A percentile compares a stretch with the other conserved stretches of the same genome.
These are phyloP conservation scores for Boletellus sp. DNA, from an alignment of 768 basidiomycete genomes.

Conservation along the genomic window DNA sequence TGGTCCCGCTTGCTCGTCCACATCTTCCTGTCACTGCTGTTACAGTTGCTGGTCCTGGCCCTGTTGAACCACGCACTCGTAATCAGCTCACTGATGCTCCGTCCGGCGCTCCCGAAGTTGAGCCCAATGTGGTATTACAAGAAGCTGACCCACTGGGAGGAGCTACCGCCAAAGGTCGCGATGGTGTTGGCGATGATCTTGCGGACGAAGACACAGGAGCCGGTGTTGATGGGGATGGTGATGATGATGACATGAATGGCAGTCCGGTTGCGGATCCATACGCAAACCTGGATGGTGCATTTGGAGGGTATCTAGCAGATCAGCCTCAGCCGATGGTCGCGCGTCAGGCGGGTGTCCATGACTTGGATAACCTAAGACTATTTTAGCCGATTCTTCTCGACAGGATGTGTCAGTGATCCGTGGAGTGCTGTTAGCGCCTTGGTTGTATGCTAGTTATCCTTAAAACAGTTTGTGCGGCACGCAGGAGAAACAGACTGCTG, in stretches of 20 bases:
- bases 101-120: constrained; percentile 27
- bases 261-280: constrained; percentile 62
- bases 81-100: constrained; percentile 27
- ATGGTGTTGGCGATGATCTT: constrained; percentile 11
- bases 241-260: constrained; percentile 39
- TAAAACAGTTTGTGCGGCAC: constrained; percentile 7
- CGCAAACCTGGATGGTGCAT: constrained; percentile 74
- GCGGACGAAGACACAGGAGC: constrained; percentile 23
- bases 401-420: background rate
- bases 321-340: constrained; percentile 61
- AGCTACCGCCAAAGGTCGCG: background rate
- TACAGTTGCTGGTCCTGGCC: constrained; percentile 56
- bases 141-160: constrained; percentile 17
- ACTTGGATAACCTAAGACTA: constrained; percentile 62
- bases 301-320: constrained; percentile 70
- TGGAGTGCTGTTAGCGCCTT: background rate
- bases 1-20: constrained; percentile 57
- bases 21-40: constrained; percentile 44
- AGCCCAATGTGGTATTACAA: constrained; percentile 30
- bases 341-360: constrained; percentile 39
- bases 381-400: constrained; percentile 35
- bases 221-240: constrained; percentile 36
- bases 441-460: constrained; percentile 4
- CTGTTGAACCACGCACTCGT: constrained; percentile 27
- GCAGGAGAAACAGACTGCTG: background rate